Evolutionary conservation across 352 stramenopile species (phyloP).

Genomic region (Pythium aristosporum): DNA sequence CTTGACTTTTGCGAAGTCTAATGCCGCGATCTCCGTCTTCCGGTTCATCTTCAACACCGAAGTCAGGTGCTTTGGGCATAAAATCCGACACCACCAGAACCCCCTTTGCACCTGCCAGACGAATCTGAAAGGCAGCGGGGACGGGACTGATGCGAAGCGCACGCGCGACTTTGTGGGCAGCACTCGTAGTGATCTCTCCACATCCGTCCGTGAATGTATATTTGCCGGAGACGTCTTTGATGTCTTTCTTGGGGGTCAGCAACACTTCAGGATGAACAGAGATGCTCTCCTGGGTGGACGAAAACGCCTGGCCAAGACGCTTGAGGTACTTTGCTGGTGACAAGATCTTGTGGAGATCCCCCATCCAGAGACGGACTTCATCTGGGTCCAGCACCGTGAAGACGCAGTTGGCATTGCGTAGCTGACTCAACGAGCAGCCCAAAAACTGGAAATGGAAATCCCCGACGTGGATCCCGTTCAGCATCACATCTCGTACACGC

Average conservation of each 20-base stretch:
- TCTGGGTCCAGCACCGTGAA: conserved; percentile 65
- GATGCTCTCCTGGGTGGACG: conserved; percentile 59
- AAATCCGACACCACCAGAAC: conserved; percentile 68
- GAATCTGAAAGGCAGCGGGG: conserved; percentile 76
- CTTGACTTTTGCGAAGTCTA: conserved; percentile 65
- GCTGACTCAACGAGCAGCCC: conserved; percentile 71
- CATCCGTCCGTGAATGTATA: conserved; percentile 77
- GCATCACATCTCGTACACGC: conserved; percentile 33
- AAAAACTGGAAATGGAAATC: conserved; percentile 50
- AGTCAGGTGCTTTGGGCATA: neutral
- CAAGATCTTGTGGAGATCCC: conserved; percentile 49
- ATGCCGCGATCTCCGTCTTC: conserved; percentile 5
- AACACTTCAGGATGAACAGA: conserved; percentile 43
- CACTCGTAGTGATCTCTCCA: conserved; percentile 50
- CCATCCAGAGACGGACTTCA: conserved; percentile 54
- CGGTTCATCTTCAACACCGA: neutral
- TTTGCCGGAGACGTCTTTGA: conserved; percentile 29
- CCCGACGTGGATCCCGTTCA: conserved; percentile 22
- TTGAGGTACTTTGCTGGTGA: conserved; percentile 77
- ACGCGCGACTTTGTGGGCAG: conserved; percentile 37
- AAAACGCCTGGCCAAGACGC: conserved; percentile 73
- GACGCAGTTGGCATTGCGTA: conserved; percentile 68
- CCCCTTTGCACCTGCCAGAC: conserved; percentile 69
- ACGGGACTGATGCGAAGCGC: conserved; percentile 38
- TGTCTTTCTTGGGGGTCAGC: conserved; percentile 44